Base-by-base conservation (phyloP, 1,284 basidiomycete species). In the Tremellales sp. region DNA sequence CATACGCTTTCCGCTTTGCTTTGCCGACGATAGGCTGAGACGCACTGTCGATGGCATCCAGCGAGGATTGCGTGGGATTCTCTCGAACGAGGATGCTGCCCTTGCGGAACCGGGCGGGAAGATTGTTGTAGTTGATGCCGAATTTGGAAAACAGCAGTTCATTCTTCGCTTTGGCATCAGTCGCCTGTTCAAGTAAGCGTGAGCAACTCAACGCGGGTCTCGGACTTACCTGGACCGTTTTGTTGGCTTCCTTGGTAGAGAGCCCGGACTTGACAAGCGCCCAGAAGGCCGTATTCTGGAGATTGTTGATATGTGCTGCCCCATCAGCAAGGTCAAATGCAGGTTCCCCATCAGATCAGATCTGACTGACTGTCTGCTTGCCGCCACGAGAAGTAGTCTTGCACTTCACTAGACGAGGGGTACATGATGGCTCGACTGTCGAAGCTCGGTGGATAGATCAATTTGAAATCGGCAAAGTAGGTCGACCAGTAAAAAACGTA, bases 251-350 rank as follows among this genome's bases (percentile, higher is more conserved):
- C 3, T 82, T 79, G 1, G 86, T 84, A 0, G 83, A 85, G 65
- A 85, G 76, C 0, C 84, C 86, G 7, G 84, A 87, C 37, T 87
- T 83, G 0, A 97, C 84, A 8, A 98, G 79, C 0, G 92, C 87
- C 96, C 94, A 98, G 70, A 97, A 98, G 0, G 79, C 78, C 0
- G 96, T 97, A 65, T 98, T 98, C 77, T 98, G 94, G 21, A 98
- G 77, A 67, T 97, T 98, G 72, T 98, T 98, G 71, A 98, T 89
- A 70, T 98, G 96, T 0, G 96, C 92, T 96, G 64, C 5, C 13
- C 25, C 53, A 52, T 29, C 52, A 49, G 51, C 33, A 36, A n/a
- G 29, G 10, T 57, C 52, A 45, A 31, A 25, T 15, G 19, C 12
- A 36, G 33, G 26, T 24, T 49, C 24, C 44, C 43, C 7, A 12